Conservation (phyloP, 2,329 filamentous ascomycete genomes). For the Calonectria naviculata region DNA sequence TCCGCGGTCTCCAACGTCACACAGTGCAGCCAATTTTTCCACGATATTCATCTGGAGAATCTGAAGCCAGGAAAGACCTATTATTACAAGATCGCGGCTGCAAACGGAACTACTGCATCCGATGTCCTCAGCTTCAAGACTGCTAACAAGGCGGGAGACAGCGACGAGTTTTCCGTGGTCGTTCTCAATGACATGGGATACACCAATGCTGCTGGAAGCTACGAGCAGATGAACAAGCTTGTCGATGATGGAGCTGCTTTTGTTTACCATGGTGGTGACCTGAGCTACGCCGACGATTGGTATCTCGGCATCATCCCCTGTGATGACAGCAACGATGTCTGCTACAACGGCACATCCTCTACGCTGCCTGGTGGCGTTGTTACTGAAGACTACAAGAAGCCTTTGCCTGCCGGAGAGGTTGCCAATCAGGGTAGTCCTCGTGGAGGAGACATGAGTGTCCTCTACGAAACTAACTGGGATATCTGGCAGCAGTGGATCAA, state of each 20-base stretch:
- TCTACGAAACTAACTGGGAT: slow-evolving; percentile 64
- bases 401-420: slow-evolving; percentile 57
- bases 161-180: background rate
- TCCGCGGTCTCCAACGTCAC: background rate
- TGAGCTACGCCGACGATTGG: background rate
- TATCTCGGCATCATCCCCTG: background rate
- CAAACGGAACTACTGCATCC: background rate
- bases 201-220: background rate
- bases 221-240: background rate
- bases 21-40: background rate
- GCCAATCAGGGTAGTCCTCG: slow-evolving; percentile 57
- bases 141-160: background rate
- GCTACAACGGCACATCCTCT: background rate
- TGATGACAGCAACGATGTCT: background rate
- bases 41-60: background rate
- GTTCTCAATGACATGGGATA: background rate
- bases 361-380: background rate
- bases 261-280: background rate
- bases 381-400: slow-evolving; percentile 52
- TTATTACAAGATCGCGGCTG: background rate
- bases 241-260: background rate
- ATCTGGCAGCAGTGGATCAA: slow-evolving; percentile 63
- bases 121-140: background rate
- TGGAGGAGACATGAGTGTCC: slow-evolving; percentile 59
- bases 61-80: background rate